Evolutionary conservation across 306 rosid genomes (phyloP), one percentile per base, ranked within the genome.

Genomic region (Begonia masoniana): DNA sequence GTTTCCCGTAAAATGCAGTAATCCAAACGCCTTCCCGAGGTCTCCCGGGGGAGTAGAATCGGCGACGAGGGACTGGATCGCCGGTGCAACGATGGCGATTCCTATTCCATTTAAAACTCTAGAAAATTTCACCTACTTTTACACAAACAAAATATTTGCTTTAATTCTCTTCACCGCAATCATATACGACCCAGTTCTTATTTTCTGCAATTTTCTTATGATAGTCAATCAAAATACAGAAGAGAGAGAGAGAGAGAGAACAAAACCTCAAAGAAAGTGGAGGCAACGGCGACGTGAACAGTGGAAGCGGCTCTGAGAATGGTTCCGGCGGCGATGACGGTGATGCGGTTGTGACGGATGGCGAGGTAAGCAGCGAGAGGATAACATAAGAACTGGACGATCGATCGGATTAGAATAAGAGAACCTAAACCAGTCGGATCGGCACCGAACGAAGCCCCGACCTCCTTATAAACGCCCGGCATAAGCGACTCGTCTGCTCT

Each of bases 81-180:
- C 89, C 13, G 95, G 97, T 55, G 46, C 56, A 12, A 85, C 94
- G 49, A 88, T 80, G 67, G 94, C 97, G 0, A 88, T 84, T 54
- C 97, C 97, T 15, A 88, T 80, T 54, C 97, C 97, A 45, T 85
- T 88, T 58, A 85, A 78, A 10, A 87, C 97, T 78, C 95, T 82
- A 26, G 95, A 88, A 63, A 88, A 62, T 50, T 93, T 95, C 50
- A 88, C 94, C 97, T 84, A 57, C 36, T 46, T 35, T 6, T 5
- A 50, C 54, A 21, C 19, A 63, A 72, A 31, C 50, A 15, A 15
- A 52, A 42, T 49, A 41, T 50, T 57, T 41, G 36, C 42, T 52
- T 49, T 9, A 21, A 35, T 15, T 45, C 57, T 48, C 52, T n/a
- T n/a, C 15, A 48, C 6, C 3, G 52, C 14, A 48, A 21, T 21